Evolutionary conservation across 495 filamentous ascomycete species (phyloP).

Genomic region (Tuber indicum): DNA sequence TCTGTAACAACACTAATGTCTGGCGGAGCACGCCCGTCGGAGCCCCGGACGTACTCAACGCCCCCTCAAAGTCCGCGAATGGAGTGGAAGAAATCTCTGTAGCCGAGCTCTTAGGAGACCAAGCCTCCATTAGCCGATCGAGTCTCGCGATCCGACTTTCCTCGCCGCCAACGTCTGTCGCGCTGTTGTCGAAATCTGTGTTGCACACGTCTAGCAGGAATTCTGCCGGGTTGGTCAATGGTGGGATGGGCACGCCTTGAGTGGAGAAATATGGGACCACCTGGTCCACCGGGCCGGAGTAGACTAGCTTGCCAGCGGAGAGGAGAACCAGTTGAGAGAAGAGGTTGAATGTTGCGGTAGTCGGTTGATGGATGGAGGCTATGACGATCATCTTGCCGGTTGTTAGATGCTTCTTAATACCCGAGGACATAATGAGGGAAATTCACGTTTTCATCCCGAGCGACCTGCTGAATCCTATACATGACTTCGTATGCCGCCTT

Average conservation of each 20-base stretch:
- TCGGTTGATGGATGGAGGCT: constrained; percentile 76
- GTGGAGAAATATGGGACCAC: constrained; percentile 55
- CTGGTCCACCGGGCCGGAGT: constrained; percentile 55
- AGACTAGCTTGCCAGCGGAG: constrained; percentile 61
- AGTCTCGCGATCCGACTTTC: constrained; percentile 6
- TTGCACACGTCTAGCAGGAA: constrained; percentile 69
- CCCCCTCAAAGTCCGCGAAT: constrained; percentile 15
- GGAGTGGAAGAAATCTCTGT: constrained; percentile 6
- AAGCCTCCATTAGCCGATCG: constrained; percentile 45
- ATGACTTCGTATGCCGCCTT: constrained; percentile 63
- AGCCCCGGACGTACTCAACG: background rate
- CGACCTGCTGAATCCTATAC: constrained; percentile 57
- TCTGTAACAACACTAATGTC: constrained; percentile 55
- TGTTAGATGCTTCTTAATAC: background rate
- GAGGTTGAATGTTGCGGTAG: constrained; percentile 64
- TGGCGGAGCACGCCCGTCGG: constrained; percentile 1
- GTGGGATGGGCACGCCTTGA: constrained; percentile 55
- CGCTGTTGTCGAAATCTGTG: constrained; percentile 55
- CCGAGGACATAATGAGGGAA: constrained; percentile 43
- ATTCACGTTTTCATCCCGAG: constrained; percentile 52
- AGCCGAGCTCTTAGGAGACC: constrained; percentile 35
- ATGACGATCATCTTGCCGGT: constrained; percentile 58
- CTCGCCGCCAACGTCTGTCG: constrained; percentile 45
- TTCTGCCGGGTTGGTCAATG: constrained; percentile 69
- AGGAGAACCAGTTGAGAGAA: constrained; percentile 74